These are phyloP conservation scores for Xylariaceae sp. DNA, from an alignment of 2,329 filamentous ascomycete genomes.

Conservation along the genomic window DNA sequence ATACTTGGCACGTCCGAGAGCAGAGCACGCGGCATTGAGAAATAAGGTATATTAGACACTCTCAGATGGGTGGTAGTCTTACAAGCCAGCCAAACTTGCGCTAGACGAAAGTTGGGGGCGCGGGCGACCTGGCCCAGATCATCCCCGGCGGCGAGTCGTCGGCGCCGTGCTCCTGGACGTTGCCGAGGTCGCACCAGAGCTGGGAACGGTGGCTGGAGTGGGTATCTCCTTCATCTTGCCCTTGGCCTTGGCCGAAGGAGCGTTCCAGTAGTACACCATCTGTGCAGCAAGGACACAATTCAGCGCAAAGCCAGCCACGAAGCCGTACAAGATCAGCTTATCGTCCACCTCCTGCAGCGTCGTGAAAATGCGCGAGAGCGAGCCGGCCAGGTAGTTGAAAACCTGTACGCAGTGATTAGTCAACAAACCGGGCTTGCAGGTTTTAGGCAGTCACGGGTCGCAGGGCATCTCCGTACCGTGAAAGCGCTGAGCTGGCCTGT, in stretches of 20 bases:
- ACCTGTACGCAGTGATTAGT: conserved; percentile 49
- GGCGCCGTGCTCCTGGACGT: conserved; percentile 31
- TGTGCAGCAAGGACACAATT: conserved; percentile 81
- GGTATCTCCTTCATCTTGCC: conserved; percentile 31
- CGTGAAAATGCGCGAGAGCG: conserved; percentile 91
- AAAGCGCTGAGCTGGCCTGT: conserved; percentile 97
- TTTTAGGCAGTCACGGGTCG: neutral
- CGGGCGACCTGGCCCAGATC: conserved; percentile 4
- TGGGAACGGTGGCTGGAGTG: conserved; percentile 13
- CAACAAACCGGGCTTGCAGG: neutral
- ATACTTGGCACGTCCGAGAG: too few species aligned
- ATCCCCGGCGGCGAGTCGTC: conserved; percentile 35
- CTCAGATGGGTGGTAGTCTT: neutral
- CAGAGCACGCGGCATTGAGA: too few species aligned
- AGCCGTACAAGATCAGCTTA: conserved; percentile 90
- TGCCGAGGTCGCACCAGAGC: conserved; percentile 20
- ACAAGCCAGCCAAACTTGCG: neutral
- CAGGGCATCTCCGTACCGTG: conserved; percentile 55
- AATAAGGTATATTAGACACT: too few species aligned
- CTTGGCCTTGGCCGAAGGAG: conserved; percentile 37
- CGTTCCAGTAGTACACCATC: conserved; percentile 97
- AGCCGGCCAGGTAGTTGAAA: conserved; percentile 94
- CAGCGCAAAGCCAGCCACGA: conserved; percentile 82
- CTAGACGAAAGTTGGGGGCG: neutral
- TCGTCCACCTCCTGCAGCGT: conserved; percentile 97